Evolutionary conservation across 805 yeast species (phyloP).

Genomic region (Suhomyces canberraensis): DNA sequence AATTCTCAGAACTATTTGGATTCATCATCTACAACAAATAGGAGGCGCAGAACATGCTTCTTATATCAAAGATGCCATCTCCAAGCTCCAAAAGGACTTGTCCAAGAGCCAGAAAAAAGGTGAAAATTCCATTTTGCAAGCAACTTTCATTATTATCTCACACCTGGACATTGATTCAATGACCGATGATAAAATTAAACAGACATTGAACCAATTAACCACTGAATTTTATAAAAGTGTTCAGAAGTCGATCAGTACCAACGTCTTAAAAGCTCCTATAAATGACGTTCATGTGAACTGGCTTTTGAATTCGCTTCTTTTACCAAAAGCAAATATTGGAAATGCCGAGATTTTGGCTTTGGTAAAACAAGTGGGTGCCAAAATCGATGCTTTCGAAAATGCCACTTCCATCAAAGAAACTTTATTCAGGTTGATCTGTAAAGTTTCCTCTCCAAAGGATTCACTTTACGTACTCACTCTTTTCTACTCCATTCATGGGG

Average conservation of each 20-base stretch:
- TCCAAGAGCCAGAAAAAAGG: constrained; percentile 1
- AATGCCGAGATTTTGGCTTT: constrained; percentile 1
- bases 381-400: constrained; percentile 5
- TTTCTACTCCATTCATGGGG: constrained; percentile 9
- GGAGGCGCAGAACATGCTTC: constrained; percentile 23
- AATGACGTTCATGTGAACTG: constrained; percentile 14
- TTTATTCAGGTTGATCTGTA: constrained; percentile 25
- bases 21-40: constrained; percentile 37
- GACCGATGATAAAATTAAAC: background rate
- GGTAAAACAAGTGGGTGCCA: constrained; percentile 8
- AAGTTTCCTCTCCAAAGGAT: constrained; percentile 13
- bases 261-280: background rate
- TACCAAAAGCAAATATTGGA: constrained; percentile 7
- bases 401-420: constrained; percentile 15
- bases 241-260: background rate
- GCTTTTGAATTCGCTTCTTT: constrained; percentile 26
- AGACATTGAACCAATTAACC: background rate
- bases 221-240: background rate
- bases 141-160: constrained; percentile 1
- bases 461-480: constrained; percentile 15
- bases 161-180: background rate
- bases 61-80: constrained; percentile 18
- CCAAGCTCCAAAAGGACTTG: constrained; percentile 13
- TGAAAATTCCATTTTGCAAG: constrained; percentile 1
- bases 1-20: constrained; percentile 34